These are phyloP conservation scores for Phycomyces blakesleeanus DNA, from an alignment of 192 early-diverging fungal species.

Conservation along the genomic window DNA sequence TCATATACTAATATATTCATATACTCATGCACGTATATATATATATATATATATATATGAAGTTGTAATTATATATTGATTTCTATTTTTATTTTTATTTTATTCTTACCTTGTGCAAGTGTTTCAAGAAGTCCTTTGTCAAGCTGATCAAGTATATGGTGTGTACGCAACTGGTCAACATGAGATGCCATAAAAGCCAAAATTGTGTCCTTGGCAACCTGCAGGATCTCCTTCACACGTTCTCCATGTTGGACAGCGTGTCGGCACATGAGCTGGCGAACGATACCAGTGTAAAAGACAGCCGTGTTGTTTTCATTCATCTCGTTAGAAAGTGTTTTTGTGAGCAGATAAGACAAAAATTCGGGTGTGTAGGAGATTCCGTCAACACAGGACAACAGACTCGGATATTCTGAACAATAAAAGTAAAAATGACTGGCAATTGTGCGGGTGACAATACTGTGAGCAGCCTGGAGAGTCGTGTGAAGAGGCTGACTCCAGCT, in stretches of 20 bases:
- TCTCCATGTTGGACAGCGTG: constrained; percentile 11
- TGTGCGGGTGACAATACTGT: constrained; percentile 8
- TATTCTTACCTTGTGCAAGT: constrained; percentile 19
- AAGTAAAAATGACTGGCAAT: constrained; percentile 28
- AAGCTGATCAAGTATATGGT: constrained; percentile 1
- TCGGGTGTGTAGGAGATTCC: constrained; percentile 32
- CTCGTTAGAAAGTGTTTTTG: constrained; percentile 14
- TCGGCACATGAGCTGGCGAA: constrained; percentile 22
- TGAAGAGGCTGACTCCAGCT: constrained; percentile 12
- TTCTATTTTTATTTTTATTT: not conserved
- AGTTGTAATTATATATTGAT: not conserved
- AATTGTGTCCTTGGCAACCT: constrained; percentile 13
- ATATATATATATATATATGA: not conserved
- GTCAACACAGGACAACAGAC: constrained; percentile 29
- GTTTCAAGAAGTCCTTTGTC: constrained; percentile 13
- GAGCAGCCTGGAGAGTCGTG: constrained; percentile 9
- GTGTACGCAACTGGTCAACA: constrained; percentile 5
- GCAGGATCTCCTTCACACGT: constrained; percentile 6
- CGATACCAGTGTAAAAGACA: constrained; percentile 27
- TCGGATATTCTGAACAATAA: constrained; percentile 33
- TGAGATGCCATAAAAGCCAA: constrained; percentile 15
- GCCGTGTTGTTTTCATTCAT: constrained; percentile 22
- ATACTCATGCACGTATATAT: too few relatives aligned
- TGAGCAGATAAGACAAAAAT: constrained; percentile 27
- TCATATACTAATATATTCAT: too few relatives aligned